Evolutionary conservation across 495 filamentous ascomycete genomes (phyloP).

Genomic region (Penicillium antarcticum): DNA sequence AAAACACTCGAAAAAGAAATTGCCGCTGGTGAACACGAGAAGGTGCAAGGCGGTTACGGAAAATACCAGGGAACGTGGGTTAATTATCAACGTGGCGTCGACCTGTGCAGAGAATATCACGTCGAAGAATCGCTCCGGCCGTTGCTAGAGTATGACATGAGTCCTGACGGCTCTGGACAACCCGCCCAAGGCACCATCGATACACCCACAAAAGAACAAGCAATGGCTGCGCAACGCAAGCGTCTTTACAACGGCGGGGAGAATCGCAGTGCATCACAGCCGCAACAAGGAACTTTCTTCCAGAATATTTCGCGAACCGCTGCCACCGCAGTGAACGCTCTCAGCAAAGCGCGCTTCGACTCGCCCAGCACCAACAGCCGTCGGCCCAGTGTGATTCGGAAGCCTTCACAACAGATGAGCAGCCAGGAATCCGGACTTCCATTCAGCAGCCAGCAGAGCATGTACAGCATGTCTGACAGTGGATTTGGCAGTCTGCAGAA

Average conservation of each 20-base stretch:
- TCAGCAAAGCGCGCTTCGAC: constrained; percentile 92
- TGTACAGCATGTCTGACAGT: constrained; percentile 61
- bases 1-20: constrained; percentile 99
- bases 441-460: constrained; percentile 64
- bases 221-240: constrained; percentile 96
- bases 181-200: constrained; percentile 62
- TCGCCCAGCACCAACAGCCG: constrained; percentile 60
- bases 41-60: constrained; percentile 96
- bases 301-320: constrained; percentile 92
- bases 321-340: constrained; percentile 86
- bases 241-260: constrained; percentile 76
- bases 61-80: constrained; percentile 99
- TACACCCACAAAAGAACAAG: constrained; percentile 98
- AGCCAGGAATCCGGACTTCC: constrained; percentile 60
- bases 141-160: constrained; percentile 85
- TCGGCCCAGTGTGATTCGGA: constrained; percentile 45
- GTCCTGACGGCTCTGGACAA: constrained; percentile 65
- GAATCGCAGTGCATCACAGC: constrained; percentile 59
- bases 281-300: constrained; percentile 81
- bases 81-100: constrained; percentile 81
- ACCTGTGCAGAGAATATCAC: constrained; percentile 90
- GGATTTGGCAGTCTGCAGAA: constrained; percentile 57
- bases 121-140: constrained; percentile 84
- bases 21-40: constrained; percentile 90
- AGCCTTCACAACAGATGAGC: constrained; percentile 58